phyloP scores from a whole-genome alignment of 2,329 filamentous ascomycete species.

The Shiraia sp. region DNA sequence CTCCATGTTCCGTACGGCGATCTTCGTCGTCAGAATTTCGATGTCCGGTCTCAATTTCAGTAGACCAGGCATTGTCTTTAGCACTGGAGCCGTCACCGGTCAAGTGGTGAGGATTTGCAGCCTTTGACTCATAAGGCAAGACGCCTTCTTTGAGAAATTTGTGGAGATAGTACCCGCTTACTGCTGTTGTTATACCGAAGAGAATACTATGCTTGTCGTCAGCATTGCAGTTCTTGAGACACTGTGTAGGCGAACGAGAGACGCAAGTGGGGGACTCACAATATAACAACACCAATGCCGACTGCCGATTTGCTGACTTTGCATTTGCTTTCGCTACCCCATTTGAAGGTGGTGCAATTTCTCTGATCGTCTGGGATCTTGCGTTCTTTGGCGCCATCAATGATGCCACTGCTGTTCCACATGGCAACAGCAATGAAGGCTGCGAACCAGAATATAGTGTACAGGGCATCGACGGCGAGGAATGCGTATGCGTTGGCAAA shows the following conservation, averaged over 20 bases:
- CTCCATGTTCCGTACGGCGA: constrained; percentile 43
- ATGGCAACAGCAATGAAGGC: constrained; percentile 61
- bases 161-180: constrained; percentile 59
- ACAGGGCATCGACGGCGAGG: constrained; percentile 58
- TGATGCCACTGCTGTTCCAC: constrained; percentile 60
- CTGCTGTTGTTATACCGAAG: constrained; percentile 56
- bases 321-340: constrained; percentile 60
- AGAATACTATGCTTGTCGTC: constrained; percentile 50
- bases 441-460: constrained; percentile 60
- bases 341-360: constrained; percentile 60
- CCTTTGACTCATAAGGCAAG: constrained; percentile 51
- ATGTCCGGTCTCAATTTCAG: constrained; percentile 48
- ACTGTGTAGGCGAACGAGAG: background rate
- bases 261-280: constrained; percentile 46
- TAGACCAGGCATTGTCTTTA: constrained; percentile 50
- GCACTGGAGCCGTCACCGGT: constrained; percentile 27
- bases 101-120: constrained; percentile 51
- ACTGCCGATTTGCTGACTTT: constrained; percentile 59
- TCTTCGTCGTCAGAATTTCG: constrained; percentile 48
- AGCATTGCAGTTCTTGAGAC: background rate
- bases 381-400: constrained; percentile 50
- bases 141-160: constrained; percentile 62
- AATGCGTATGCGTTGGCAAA: constrained; percentile 66
- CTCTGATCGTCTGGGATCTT: constrained; percentile 48
- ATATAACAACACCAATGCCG: constrained; percentile 61